phyloP scores from a whole-genome alignment of 2,329 filamentous ascomycete species.

The Blastomyces percursus region DNA sequence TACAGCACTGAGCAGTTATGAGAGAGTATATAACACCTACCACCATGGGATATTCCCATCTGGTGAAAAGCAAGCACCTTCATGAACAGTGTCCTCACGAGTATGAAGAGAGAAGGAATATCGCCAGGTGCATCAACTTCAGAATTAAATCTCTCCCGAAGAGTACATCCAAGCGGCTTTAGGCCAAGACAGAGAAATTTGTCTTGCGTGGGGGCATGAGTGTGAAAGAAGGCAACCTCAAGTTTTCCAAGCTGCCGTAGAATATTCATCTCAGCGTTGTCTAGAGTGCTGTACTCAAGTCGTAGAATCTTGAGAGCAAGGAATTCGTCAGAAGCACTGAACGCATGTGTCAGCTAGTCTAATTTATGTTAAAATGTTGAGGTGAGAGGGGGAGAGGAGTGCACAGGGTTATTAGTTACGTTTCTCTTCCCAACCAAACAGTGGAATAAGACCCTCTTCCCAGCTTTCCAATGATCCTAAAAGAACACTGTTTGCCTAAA shows the following conservation, averaged over 20 bases:
- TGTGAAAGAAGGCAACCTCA: conserved; percentile 10
- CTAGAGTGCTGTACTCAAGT: conserved; percentile 4
- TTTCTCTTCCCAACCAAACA: conserved; percentile 11
- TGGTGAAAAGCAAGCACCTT: conserved; percentile 9
- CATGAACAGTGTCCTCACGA: conserved; percentile 5
- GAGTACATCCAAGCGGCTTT: conserved; percentile 8
- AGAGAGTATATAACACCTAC: conserved; percentile 5
- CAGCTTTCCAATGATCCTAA: conserved; percentile 12
- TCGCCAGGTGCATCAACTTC: background rate
- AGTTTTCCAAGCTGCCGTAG: conserved; percentile 10
- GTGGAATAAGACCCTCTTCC: conserved; percentile 12
- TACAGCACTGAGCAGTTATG: background rate
- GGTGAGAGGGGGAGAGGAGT: background rate
- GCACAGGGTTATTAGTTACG: conserved; percentile 4
- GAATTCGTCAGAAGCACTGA: conserved; percentile 4
- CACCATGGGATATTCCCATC: conserved; percentile 10
- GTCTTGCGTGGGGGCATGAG: conserved; percentile 4
- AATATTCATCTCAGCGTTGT: conserved; percentile 11
- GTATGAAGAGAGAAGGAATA: background rate
- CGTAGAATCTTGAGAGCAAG: conserved; percentile 7
- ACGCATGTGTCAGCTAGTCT: background rate
- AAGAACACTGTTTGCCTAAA: conserved; percentile 6
- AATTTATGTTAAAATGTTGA: background rate
- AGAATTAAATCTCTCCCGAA: background rate
- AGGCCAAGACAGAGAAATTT: conserved; percentile 11